Conservation (phyloP, 2,329 filamentous ascomycete species). For the Fusarium sp. region DNA sequence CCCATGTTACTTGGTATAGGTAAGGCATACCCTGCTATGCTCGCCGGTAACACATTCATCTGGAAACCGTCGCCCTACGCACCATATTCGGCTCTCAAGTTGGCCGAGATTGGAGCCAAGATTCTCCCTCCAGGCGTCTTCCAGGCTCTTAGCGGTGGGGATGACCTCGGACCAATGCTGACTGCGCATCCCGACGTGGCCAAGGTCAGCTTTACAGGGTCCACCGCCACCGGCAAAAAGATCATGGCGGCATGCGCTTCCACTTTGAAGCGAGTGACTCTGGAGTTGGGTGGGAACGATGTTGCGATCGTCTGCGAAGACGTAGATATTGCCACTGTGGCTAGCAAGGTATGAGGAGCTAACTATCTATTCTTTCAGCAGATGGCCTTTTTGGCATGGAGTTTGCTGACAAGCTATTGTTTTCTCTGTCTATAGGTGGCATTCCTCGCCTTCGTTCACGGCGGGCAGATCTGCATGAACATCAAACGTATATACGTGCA, state of each 20-base stretch:
- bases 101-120: slow-evolving; percentile 69
- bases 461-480: slow-evolving; percentile 8
- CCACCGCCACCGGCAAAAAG: slow-evolving; percentile 71
- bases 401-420: rapidly evolving
- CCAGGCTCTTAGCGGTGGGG: slow-evolving; percentile 72
- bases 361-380: rapidly evolving
- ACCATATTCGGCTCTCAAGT: slow-evolving; percentile 71
- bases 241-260: slow-evolving; percentile 67
- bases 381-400: too few species aligned
- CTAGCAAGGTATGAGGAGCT: slow-evolving; percentile 6
- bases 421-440: not conserved
- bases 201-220: slow-evolving; percentile 76
- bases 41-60: slow-evolving; percentile 71
- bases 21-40: slow-evolving; percentile 70
- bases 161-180: slow-evolving; percentile 71
- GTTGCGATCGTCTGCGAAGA: slow-evolving; percentile 11
- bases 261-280: slow-evolving; percentile 72
- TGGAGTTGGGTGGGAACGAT: slow-evolving; percentile 62
- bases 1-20: slow-evolving; percentile 40
- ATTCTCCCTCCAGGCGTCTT: slow-evolving; percentile 75
- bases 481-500: slow-evolving; percentile 21
- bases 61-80: slow-evolving; percentile 72
- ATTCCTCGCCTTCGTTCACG: not conserved
- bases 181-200: slow-evolving; percentile 71
- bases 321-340: slow-evolving; percentile 8